phyloP scores from a whole-genome alignment of 495 filamentous ascomycete genomes.

The Penicillium turbatum region DNA sequence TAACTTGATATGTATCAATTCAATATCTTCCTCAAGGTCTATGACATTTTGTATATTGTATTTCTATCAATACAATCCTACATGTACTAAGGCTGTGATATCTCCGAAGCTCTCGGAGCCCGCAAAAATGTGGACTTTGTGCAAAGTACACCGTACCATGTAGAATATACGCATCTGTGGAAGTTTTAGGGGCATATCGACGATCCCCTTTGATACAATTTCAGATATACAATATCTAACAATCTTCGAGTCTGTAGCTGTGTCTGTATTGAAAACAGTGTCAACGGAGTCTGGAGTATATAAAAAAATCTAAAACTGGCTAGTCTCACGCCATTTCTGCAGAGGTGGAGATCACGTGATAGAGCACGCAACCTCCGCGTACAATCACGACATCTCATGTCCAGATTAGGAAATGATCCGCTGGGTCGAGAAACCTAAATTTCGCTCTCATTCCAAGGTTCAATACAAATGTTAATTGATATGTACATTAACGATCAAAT shows the following conservation, averaged over 20 bases:
- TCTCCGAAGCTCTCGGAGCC: background rate
- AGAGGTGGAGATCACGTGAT: constrained; percentile 15
- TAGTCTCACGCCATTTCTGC: background rate
- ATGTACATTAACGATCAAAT: too few species aligned
- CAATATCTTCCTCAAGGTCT: background rate
- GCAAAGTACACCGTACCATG: background rate
- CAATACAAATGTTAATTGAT: too few species aligned
- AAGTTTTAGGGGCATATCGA: constrained; percentile 28
- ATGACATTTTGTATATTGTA: too few species aligned
- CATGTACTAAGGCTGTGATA: background rate
- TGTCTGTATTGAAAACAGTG: too few species aligned
- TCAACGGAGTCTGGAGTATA: background rate
- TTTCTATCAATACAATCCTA: background rate
- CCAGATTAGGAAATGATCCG: constrained; percentile 4
- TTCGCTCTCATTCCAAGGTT: background rate
- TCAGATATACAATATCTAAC: too few species aligned
- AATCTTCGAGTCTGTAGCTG: too few species aligned
- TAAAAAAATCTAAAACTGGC: background rate
- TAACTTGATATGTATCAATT: too few species aligned
- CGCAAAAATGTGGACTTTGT: background rate
- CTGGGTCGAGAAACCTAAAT: constrained; percentile 4
- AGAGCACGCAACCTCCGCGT: constrained; percentile 25
- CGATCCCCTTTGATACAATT: background rate
- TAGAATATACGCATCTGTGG: background rate
- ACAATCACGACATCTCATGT: constrained; percentile 20